A percentile compares a stretch with the other conserved stretches of the same genome.
These are phyloP conservation scores for Petunia secreta DNA, from an alignment of 257 asterid species.

Conservation along the genomic window DNA sequence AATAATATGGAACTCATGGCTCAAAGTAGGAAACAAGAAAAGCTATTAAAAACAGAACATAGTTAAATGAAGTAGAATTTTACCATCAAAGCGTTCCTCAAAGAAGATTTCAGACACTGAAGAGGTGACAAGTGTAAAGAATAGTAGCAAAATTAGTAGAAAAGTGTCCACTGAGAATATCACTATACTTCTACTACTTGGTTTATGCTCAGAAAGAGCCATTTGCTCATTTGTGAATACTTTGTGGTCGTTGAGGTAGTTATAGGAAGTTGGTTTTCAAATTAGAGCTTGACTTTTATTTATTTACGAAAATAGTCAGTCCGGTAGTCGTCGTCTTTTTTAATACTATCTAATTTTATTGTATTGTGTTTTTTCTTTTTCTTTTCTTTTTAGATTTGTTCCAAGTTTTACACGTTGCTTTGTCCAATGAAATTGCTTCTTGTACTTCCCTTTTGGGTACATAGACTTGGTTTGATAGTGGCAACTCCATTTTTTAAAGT, in stretches of 20 bases:
- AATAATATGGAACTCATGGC: not conserved
- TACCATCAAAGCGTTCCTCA: conserved; percentile 94
- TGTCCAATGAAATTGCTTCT: conserved; percentile 52
- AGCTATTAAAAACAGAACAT: too few species aligned
- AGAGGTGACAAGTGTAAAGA: conserved; percentile 41
- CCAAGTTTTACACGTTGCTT: conserved; percentile 41
- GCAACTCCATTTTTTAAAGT: not conserved
- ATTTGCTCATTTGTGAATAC: conserved; percentile 30
- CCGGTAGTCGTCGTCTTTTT: not conserved
- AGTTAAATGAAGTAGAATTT: not conserved
- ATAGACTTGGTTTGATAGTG: not conserved
- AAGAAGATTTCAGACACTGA: conserved; percentile 70
- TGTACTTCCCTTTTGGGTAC: conserved; percentile 27
- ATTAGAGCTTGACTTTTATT: not conserved
- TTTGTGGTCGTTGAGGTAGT: not conserved
- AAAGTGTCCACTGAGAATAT: conserved; percentile 5
- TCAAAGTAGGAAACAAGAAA: not conserved
- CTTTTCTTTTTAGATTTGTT: conserved; percentile 38
- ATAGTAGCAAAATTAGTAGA: conserved; percentile 22
- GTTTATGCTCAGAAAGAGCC: conserved; percentile 24
- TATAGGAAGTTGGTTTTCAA: not conserved
- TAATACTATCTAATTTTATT: too few species aligned
- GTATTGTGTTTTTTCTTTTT: too few species aligned
- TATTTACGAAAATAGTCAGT: not conserved
- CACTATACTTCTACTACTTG: not conserved